Evolutionary conservation across 1,284 basidiomycete species (phyloP), one percentile per base, ranked within the genome.

Genomic region (Rhodotorula sp.): DNA sequence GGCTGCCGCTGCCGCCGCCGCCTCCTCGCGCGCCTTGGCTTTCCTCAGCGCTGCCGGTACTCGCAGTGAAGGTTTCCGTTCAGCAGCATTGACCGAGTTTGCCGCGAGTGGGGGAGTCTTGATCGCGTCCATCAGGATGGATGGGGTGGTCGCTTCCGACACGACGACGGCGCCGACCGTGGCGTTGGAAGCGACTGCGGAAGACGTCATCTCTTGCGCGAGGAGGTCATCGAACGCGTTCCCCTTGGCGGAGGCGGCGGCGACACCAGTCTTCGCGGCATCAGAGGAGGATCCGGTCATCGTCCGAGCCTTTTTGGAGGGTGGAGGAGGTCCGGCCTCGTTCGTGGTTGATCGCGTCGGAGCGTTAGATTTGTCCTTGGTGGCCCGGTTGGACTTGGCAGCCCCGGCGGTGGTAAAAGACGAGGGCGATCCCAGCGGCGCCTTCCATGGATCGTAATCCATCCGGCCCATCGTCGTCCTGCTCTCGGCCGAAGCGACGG

Each of bases 181-280:
- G 34, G 34, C 34, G 34, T 34, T 43, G 12, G 56, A 8, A 3
- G 18, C 57, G 28, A 19, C 23, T 0, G 47, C 18, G 3, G 55
- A 31, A 5, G 63, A 10, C 31, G 16, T 18, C 49, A 52, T 34
- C 31, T 73, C 74, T 5, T 67, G 57, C 38, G 64, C 71, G 49
- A 69, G 34, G 19, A 71, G 49, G 8, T 65, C 64, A 61, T 75
- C 74, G 65, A 67, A 65, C 3, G 71, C 64, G 58, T 48, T 66
- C 15, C 16, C 23, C 19, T 47, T 4, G 2, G n/a, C 23, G 6
- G 43, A 2, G n/a, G 23, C 16, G 23, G n/a, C 16, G 16, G 26
- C n/a, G 12, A 15, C 52, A 7, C n/a, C 52, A 12, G 59, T 56
- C 23, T 57, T 47, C 31, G 34, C 34, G 38, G 34, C 1, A 7